A percentile compares a stretch with the other conserved stretches of the same genome.
phyloP scores from a whole-genome alignment of 2,329 filamentous ascomycete genomes.

The Hymenoscyphus linearis region DNA sequence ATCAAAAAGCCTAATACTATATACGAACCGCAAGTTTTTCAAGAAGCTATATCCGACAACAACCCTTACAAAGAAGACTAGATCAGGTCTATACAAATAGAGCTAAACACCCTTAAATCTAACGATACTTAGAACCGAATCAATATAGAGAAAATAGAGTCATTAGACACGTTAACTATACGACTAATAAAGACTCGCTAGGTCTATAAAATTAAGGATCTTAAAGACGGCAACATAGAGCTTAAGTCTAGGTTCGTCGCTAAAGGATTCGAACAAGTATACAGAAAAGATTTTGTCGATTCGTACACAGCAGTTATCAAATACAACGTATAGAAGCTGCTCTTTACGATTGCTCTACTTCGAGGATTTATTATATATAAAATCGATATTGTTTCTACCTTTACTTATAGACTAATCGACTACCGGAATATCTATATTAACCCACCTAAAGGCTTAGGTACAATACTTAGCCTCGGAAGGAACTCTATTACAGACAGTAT shows the following conservation, averaged over 20 bases:
- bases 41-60: too few species aligned
- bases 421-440: background rate
- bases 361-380: background rate
- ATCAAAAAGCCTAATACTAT: too few species aligned
- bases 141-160: too few species aligned
- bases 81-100: too few species aligned
- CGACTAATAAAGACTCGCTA: background rate
- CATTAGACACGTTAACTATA: background rate
- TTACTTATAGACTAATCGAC: background rate
- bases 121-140: too few species aligned
- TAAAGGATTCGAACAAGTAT: background rate
- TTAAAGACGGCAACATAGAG: background rate
- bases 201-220: slow-evolving; percentile 3
- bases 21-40: too few species aligned
- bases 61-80: too few species aligned
- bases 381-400: background rate
- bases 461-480: too few species aligned
- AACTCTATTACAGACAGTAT: too few species aligned
- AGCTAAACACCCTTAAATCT: too few species aligned
- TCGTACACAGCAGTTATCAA: background rate
- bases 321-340: background rate
- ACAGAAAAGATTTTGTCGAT: background rate
- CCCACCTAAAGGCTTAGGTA: too few species aligned
- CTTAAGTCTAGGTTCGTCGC: background rate
- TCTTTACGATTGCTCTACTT: too few species aligned